Evolutionary conservation across 257 asterid genomes (phyloP), one percentile per base, ranked within the genome.

Genomic region (Nicotiana benthamiana): DNA sequence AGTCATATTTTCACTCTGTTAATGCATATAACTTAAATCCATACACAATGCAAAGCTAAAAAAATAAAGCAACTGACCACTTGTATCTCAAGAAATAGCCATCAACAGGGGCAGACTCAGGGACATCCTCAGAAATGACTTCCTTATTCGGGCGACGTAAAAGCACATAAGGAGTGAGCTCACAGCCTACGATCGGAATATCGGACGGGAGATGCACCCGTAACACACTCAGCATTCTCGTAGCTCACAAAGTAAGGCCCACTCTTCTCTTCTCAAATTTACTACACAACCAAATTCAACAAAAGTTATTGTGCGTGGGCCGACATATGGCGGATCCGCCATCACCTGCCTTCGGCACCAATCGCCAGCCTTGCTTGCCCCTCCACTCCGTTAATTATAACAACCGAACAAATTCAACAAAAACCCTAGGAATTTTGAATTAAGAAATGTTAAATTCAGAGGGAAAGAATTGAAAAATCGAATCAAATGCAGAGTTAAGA

Each of bases 121-220:
- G 83, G 60, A 90, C 88, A 85, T 91, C 96, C 51, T 90, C 94
- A 5, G 92, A 80, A 32, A 84, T 75, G 43, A 85, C 81, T 20
- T 89, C 89, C 78, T 72, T 72, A 28, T 46, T 36, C 3, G 89
- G 81, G 64, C 93, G 93, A 83, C 85, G 89, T 86, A 92, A 81
- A 34, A 95, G 93, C 68, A 95, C 96, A 51, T 93, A 95, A 0
- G 99, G 99, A 62, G 93, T 90, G 86, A 95, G 88, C 83, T 95
- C 98, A 80, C 99, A 95, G 79, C 98, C 98, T 26, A 95, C 99
- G 52, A 95, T 92, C 48, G 99, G 98, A 80, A 95, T 95, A 82
- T 93, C 99, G 67, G 99, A 92, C 67, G 99, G 98, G 72, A 95
- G 89, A 87, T 92, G 97, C 86, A 92, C 92, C 70, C 95, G 87